These are phyloP conservation scores for Epipyxis sp. DNA, from an alignment of 108 stramenopile genomes.

Conservation along the genomic window DNA sequence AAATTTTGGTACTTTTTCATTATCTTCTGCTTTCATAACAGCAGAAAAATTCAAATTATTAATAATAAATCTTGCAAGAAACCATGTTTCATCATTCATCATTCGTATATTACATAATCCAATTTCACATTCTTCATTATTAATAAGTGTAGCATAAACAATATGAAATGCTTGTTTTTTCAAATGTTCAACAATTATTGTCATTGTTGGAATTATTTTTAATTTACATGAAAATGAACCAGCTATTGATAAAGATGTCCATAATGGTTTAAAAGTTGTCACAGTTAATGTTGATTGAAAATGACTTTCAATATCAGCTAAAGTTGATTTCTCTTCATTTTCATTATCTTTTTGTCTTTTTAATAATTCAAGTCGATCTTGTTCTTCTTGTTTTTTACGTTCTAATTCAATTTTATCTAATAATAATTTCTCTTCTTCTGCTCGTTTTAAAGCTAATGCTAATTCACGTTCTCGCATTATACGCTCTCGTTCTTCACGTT, in stretches of 20 bases:
- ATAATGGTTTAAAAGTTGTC: not conserved
- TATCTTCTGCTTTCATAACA: not conserved
- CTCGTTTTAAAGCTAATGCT: not conserved
- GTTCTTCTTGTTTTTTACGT: not conserved
- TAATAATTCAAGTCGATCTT: not conserved
- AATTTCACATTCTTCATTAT: not conserved
- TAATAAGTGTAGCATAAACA: not conserved
- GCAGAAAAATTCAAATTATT: not conserved
- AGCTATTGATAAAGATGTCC: not conserved
- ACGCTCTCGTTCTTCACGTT: not conserved
- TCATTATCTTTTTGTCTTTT: too few relatives aligned
- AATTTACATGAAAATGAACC: constrained; percentile 8
- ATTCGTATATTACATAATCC: not conserved
- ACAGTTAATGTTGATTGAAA: not conserved
- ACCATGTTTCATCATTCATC: not conserved
- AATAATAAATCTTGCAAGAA: not conserved
- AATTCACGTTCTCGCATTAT: not conserved
- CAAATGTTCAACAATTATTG: not conserved
- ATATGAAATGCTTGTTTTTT: constrained; percentile 9
- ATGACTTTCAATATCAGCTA: too few relatives aligned
- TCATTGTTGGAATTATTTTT: not conserved
- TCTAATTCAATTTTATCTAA: not conserved
- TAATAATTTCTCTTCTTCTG: not conserved
- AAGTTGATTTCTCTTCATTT: too few relatives aligned
- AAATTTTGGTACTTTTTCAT: not conserved